Base-by-base conservation (phyloP, 768 basidiomycete genomes). In the Collybia sp. region DNA sequence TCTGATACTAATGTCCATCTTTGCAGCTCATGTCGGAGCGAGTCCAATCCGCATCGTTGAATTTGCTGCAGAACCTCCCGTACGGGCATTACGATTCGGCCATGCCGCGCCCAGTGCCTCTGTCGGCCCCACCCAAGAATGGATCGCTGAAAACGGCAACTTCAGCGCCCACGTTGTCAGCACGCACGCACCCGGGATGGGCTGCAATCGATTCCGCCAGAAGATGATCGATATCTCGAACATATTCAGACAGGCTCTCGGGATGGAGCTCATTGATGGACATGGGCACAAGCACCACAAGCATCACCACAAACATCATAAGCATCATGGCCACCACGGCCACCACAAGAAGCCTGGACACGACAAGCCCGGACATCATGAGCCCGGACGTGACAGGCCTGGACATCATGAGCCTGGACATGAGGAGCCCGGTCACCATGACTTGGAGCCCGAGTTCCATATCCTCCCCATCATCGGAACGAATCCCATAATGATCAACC, bases 201-300 rank as follows among this genome's bases (percentile, higher is more conserved):
- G 54, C 12, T 66, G 69, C 38, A 52, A 55, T 38, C 65, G 65
- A 33, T 52, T 77, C 58, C 68, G 65, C 50, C 60, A 71, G 56
- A 83, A 82, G 56, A 72, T 73, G 19, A 53, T 78, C 45, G 65
- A 71, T 48, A 48, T 82, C 34, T 73, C 78, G 42, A 80, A 83
- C 51, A 53, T 69, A 19, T 71, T 88, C 68, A 68, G 79, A 37
- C 63, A 76, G 47, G 71, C 72, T 1, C 62, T 87, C 32, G 82
- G 83, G 15, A 56, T 82, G 50, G 70, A 77, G 8, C 63, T 66
- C 48, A 75, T 77, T 58, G 69, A 75, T 33, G 42, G 51, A 36
- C 25, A 49, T 34, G 42, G 43, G 19, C 19, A 30, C 49, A 33
- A 34, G 6, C 20, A 43, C 39, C 20, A 43, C 39, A 51, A n/a